Evolutionary conservation across 2,329 filamentous ascomycete genomes (phyloP), one percentile per base, ranked within the genome.

Genomic region (Colletotrichum kahawae): DNA sequence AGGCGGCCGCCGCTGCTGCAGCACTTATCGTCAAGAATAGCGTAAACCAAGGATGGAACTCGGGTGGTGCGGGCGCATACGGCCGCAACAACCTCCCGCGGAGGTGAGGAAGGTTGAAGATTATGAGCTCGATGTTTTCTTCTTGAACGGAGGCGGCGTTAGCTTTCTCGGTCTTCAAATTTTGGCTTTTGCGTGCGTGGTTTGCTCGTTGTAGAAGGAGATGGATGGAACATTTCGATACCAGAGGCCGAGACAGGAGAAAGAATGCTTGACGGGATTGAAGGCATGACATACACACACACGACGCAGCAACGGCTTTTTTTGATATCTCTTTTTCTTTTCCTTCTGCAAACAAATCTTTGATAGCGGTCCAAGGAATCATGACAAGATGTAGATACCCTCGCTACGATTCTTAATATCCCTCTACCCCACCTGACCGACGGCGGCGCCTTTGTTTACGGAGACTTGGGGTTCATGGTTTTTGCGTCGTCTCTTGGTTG

Each of bases 11-110:
- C 7, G 95, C 95, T 21, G 96, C 96, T 1, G 97, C 97, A 5
- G 96, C 98, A 80, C 92, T 96, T 84, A 99, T 99, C 85, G 96
- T 99, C 69, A 92, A 94, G 82, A 96, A 98, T 86, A 98, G 96
- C 85, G 90, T 98, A 51, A 86, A 81, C 71, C 90, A 91, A 79
- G 88, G 89, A 48, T 91, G 88, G 87, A 88, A 86, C 75, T 81
- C 84, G 21, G 86, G 82, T n/a, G 83, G 82, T 34, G 77, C 80
- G 54, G 85, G 84, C 57, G 85, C 86, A 66, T 89, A 87, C 80
- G 87, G 84, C 64, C 82, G 85, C 68, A 88, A 85, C 75, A 86
- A 83, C 67, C 77, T 89, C 73, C 89, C 89, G 13, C 83, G 86
- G 79, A 84, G 90, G 80, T 91, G 81, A 84, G 69, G 69, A 21